Evolutionary conservation across 306 rosid genomes (phyloP), one percentile per base, ranked within the genome.

Genomic region (Pueraria montana): DNA sequence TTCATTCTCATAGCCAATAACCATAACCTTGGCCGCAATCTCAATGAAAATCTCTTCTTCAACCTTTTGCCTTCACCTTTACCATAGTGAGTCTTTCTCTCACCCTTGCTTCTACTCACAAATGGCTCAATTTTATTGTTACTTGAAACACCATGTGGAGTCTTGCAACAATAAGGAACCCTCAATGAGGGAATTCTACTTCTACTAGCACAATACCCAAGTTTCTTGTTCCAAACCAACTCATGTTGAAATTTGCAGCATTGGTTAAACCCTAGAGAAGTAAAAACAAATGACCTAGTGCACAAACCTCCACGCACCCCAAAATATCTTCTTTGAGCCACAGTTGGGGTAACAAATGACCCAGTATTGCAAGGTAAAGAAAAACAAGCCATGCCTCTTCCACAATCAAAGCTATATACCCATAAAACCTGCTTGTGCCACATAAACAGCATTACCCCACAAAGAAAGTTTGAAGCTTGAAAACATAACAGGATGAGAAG

Each of bases 1-100:
- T 82, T 96, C 86, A 94, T 67, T 81, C 91, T 93, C 34, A 64
- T 82, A 66, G 84, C 86, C 38, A 94, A 84, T 38, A 91, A 87
- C 79, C 99, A 76, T 76, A 96, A 81, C 83, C 99, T 89, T 11
- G 94, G 99, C 11, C 94, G 88, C 82, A 93, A 89, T 70, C 99
- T 92, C 86, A 94, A 84, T 2, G 94, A 88, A 78, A 91, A 90
- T 55, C 91, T 86, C 85, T 87, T 91, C 84, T 88, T 93, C 75
- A 83, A 14, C 63, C 78, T 74, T 48, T 83, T 77, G 53, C 82
- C 75, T 49, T 40, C 85, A 36, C 77, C 88, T 53, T 89, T 80
- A 68, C 91, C 90, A 78, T 73, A 73, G 69, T 80, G 72, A 11
- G 86, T 69, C 84, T 87, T 89, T 62, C 82, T 85, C 13, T 80